Conservation (phyloP, 2,329 filamentous ascomycete genomes). For the Alternaria sp. region DNA sequence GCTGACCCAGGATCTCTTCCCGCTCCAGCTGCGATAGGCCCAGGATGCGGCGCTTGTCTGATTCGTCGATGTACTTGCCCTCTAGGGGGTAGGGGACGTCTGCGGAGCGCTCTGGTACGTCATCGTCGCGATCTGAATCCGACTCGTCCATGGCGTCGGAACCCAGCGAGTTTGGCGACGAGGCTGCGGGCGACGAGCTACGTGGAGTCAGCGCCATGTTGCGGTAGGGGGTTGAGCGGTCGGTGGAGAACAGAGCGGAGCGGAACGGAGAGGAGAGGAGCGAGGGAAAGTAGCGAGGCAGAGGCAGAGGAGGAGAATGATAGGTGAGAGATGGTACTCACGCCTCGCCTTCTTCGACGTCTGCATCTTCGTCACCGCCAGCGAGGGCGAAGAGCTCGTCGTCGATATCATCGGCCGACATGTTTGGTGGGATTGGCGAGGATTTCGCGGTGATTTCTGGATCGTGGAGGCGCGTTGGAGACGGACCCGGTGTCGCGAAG, state of each 20-base stretch:
- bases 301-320: slow-evolving; percentile 7
- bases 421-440: slow-evolving; percentile 47
- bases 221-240: slow-evolving; percentile 10
- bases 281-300: neutral
- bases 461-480: neutral
- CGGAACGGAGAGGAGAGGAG: slow-evolving; percentile 3
- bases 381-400: slow-evolving; percentile 93
- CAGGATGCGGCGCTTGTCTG: slow-evolving; percentile 70
- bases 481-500: slow-evolving; percentile 10
- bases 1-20: slow-evolving; percentile 87
- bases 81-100: slow-evolving; percentile 82
- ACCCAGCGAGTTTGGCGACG: slow-evolving; percentile 74
- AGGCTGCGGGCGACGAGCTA: slow-evolving; percentile 70
- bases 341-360: slow-evolving; percentile 81
- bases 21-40: slow-evolving; percentile 87
- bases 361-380: slow-evolving; percentile 69
- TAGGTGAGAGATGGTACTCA: slow-evolving; percentile 59
- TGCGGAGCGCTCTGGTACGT: slow-evolving; percentile 59
- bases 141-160: slow-evolving; percentile 90
- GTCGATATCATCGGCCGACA: slow-evolving; percentile 80
- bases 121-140: slow-evolving; percentile 58
- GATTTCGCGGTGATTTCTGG: neutral
- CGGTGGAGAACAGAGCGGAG: slow-evolving; percentile 18
- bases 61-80: slow-evolving; percentile 72
- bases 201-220: slow-evolving; percentile 37